Percentiles rank a stretch among this genome's conserved stretches.
phyloP scores from a whole-genome alignment of 805 yeast genomes.

The Phaffomyces antillensis region DNA sequence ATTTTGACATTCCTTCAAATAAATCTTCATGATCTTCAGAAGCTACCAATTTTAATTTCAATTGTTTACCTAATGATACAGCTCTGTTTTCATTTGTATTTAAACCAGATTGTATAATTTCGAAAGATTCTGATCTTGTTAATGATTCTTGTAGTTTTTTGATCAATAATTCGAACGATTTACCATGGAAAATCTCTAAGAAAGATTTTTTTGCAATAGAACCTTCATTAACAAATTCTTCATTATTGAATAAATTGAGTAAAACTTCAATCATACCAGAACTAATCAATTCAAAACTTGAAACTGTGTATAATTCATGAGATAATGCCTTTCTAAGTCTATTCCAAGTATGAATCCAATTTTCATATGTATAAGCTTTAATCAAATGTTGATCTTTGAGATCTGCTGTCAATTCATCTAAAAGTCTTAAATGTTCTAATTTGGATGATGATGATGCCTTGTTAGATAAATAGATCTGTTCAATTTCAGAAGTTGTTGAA shows the following conservation, averaged over 20 bases:
- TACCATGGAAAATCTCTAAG: constrained; percentile 28
- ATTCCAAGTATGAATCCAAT: constrained; percentile 31
- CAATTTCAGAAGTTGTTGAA: constrained; percentile 21
- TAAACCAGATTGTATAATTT: constrained; percentile 40
- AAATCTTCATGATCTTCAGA: constrained; percentile 25
- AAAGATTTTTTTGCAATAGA: constrained; percentile 40
- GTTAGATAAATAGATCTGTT: constrained; percentile 21
- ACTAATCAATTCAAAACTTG: constrained; percentile 69
- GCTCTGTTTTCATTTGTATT: constrained; percentile 37
- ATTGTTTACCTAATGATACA: constrained; percentile 62
- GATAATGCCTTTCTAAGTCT: constrained; percentile 30
- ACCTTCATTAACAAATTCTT: constrained; percentile 21
- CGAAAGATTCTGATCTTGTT: constrained; percentile 68
- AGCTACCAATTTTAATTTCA: constrained; percentile 48
- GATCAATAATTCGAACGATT: constrained; percentile 40
- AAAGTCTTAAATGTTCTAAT: constrained; percentile 22
- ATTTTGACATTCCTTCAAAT: constrained; percentile 20
- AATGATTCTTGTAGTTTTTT: constrained; percentile 63
- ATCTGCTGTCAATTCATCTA: constrained; percentile 20
- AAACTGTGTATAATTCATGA: constrained; percentile 30
- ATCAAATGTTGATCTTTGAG: constrained; percentile 9
- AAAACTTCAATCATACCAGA: constrained; percentile 54
- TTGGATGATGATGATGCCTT: constrained; percentile 21
- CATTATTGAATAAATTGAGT: constrained; percentile 26
- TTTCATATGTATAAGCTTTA: constrained; percentile 16